Conservation (phyloP, 2,329 filamentous ascomycete species). For the Alternaria novae-zelandiae region DNA sequence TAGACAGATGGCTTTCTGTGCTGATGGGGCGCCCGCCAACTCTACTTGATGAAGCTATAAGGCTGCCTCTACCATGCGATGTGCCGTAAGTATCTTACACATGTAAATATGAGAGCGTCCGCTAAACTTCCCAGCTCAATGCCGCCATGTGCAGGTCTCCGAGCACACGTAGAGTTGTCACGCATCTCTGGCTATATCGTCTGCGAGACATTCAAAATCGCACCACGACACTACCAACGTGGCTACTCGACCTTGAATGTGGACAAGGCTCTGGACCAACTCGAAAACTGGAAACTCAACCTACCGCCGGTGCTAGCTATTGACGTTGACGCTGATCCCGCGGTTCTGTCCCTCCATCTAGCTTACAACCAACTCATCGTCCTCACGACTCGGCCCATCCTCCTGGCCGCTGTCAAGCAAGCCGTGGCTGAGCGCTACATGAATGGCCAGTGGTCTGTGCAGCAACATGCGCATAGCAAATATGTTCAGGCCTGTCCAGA, state of each 20-base stretch:
- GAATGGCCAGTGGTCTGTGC: conserved; percentile 13
- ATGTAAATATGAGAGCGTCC: background rate
- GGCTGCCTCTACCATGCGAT: conserved; percentile 28
- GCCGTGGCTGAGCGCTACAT: conserved; percentile 27
- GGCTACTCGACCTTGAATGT: conserved; percentile 14
- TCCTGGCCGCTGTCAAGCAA: conserved; percentile 33
- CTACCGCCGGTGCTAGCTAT: conserved; percentile 23
- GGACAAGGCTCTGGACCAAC: conserved; percentile 28
- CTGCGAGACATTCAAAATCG: conserved; percentile 34
- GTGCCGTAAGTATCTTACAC: conserved; percentile 22
- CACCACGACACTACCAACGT: conserved; percentile 17
- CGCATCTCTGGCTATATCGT: conserved; percentile 33
- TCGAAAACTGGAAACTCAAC: conserved; percentile 26
- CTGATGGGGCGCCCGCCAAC: conserved; percentile 36
- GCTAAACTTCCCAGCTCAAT: conserved; percentile 23
- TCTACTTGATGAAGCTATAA: conserved; percentile 33
- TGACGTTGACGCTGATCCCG: conserved; percentile 18
- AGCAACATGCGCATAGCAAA: conserved; percentile 15
- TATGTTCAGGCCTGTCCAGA: conserved; percentile 23
- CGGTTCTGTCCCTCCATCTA: conserved; percentile 34
- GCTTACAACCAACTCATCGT: conserved; percentile 33
- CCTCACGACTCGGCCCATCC: conserved; percentile 31
- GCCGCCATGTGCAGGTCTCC: conserved; percentile 29
- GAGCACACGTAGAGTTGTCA: conserved; percentile 32
- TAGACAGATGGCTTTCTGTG: conserved; percentile 37